A percentile compares a stretch with the other conserved stretches of the same genome.
Conservation (phyloP, 805 yeast genomes). For the Ogataea naganishii region DNA sequence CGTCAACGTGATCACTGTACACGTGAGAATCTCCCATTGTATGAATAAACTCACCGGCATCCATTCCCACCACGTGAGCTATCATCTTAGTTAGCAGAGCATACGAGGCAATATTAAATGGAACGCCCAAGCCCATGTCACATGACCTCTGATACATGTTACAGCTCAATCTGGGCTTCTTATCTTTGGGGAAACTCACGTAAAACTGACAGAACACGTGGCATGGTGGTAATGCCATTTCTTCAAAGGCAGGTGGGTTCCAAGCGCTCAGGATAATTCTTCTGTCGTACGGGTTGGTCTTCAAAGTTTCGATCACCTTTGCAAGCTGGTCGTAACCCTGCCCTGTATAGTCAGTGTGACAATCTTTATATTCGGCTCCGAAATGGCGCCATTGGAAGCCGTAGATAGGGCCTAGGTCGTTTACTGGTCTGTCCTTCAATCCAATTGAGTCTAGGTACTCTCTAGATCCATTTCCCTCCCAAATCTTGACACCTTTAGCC, state of each 20-base stretch:
- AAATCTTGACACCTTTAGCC: slow-evolving; percentile 86
- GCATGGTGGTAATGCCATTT: slow-evolving; percentile 98
- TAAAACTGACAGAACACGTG: slow-evolving; percentile 95
- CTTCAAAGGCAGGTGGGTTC: slow-evolving; percentile 92
- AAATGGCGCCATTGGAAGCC: slow-evolving; percentile 99
- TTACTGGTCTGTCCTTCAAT: slow-evolving; percentile 69
- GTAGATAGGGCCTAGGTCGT: slow-evolving; percentile 96
- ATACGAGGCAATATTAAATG: slow-evolving; percentile 95
- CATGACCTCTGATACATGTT: slow-evolving; percentile 94
- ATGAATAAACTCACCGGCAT: slow-evolving; percentile 91
- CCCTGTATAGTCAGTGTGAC: slow-evolving; percentile 80
- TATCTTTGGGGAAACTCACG: slow-evolving; percentile 66
- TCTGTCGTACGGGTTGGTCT: slow-evolving; percentile 87
- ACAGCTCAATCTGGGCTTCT: slow-evolving; percentile 71
- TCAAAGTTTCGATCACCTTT: slow-evolving; percentile 69
- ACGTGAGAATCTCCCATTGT: slow-evolving; percentile 97
- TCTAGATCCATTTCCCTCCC: slow-evolving; percentile 98
- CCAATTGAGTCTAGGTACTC: slow-evolving; percentile 85
- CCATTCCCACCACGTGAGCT: slow-evolving; percentile 92
- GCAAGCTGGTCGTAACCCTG: slow-evolving; percentile 87
- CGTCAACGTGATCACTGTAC: slow-evolving; percentile 87
- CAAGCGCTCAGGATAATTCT: slow-evolving; percentile 94
- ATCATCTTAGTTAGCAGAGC: slow-evolving; percentile 90
- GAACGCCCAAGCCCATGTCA: slow-evolving; percentile 99
- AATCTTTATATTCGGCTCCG: slow-evolving; percentile 85